Conservation (phyloP, 345 rosid species). For the Eucalyptus curtisii region DNA sequence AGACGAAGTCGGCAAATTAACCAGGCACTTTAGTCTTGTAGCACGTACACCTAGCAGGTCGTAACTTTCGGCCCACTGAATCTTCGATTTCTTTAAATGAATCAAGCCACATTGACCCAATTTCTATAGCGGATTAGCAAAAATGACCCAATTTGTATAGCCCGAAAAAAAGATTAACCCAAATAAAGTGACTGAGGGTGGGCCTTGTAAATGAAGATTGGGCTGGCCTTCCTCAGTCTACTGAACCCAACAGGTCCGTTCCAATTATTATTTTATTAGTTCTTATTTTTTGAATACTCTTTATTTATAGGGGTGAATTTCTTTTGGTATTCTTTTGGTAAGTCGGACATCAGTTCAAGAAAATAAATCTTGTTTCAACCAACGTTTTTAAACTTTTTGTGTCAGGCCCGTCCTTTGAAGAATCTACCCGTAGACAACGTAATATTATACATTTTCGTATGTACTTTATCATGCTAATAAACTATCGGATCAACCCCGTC, state of each 20-base stretch:
- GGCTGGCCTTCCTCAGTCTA: background rate
- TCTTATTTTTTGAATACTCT: background rate
- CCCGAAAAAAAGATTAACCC: background rate
- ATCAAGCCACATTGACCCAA: background rate
- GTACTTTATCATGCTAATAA: background rate
- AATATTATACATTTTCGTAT: background rate
- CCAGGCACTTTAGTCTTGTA: background rate
- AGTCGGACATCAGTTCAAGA: background rate
- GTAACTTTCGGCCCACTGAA: background rate
- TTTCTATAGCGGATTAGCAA: background rate
- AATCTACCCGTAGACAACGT: background rate
- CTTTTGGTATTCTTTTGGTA: background rate
- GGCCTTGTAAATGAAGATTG: background rate
- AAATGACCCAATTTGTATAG: background rate
- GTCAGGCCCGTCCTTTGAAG: background rate
- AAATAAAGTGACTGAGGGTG: background rate
- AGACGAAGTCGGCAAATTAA: background rate
- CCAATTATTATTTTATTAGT: background rate
- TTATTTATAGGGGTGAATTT: background rate
- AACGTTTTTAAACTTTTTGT: background rate
- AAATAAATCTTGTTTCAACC: background rate
- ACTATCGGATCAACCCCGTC: background rate
- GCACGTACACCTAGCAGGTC: background rate
- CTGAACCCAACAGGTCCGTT: background rate
- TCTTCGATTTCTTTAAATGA: background rate